These are phyloP conservation scores for Cytospora piceae DNA, from an alignment of 2,329 filamentous ascomycete genomes.

Conservation along the genomic window DNA sequence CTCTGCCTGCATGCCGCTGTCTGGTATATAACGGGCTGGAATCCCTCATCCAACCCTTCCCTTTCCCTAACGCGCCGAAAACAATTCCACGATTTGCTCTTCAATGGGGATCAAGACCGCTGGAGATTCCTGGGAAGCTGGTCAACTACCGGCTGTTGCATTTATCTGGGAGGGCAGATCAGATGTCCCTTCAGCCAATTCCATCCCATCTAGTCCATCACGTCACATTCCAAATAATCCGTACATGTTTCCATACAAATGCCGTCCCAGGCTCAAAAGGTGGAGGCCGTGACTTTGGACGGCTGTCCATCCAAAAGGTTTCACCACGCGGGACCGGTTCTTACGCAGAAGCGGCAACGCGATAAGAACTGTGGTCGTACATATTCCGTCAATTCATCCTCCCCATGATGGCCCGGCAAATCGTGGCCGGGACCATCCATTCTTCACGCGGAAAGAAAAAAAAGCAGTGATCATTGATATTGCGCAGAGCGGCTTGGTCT, in stretches of 20 bases:
- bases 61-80: constrained; percentile 17
- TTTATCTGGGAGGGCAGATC: neutral
- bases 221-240: constrained; percentile 11
- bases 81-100: constrained; percentile 4
- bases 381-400: constrained; percentile 23
- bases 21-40: neutral
- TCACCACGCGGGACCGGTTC: constrained; percentile 11
- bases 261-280: constrained; percentile 16
- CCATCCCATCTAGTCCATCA: constrained; percentile 21
- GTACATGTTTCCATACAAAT: constrained; percentile 26
- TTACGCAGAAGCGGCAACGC: constrained; percentile 17
- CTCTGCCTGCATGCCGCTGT: constrained; percentile 9
- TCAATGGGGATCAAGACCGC: neutral
- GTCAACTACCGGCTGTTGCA: neutral
- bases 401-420: constrained; percentile 6
- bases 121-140: constrained; percentile 6
- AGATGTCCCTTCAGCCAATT: neutral
- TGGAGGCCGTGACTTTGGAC: constrained; percentile 8
- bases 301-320: constrained; percentile 11
- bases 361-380: constrained; percentile 24
- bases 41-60: constrained; percentile 5
- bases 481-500: neutral
- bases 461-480: constrained; percentile 1
- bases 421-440: constrained; percentile 6
- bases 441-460: constrained; percentile 8